Base-by-base conservation (phyloP, 176 grass and related monocot genomes). In the Tuctoria greenei region DNA sequence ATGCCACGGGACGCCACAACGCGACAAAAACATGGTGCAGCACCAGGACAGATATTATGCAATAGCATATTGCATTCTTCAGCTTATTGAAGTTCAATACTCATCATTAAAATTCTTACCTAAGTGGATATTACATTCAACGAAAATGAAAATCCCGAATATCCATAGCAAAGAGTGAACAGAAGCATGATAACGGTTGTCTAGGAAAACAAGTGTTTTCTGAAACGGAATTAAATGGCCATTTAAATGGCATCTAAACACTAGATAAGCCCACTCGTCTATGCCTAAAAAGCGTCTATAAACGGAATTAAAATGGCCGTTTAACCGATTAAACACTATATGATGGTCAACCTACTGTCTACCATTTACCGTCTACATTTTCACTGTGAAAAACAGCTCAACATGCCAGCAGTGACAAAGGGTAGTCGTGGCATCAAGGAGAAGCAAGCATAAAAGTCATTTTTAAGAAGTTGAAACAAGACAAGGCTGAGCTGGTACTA, bases 401-500 rank as follows among this genome's bases (percentile, higher is more conserved):
- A 40, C 23, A 61, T 41, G 44, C 18, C 43, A 43, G 2, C 28
- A 34, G 10, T 52, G 24, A 42, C 15, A 72, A 4, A 38, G 0
- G 49, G 37, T 54, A 52, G 23, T n/a, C 42, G 56, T 45, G 20
- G 25, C 10, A 65, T 66, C 62, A 71, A 40, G 4, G 59, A 78
- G 36, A 42, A 78, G n/a, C 9, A 57, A 42, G 42, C 18, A 77
- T 25, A 69, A 24, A 15, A 34, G 10, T 61, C 12, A 14, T 63
- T 69, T 62, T 8, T 70, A 64, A 43, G 9, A 72, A 78, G 13
- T 15, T 7, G 5, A 46, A 68, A 44, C 26, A 77, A 61, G 44
- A 56, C 82, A 77, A 82, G 9, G 10, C n/a, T 45, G 18, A 77
- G 10, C 25, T 36, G 82, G 23, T 67, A 63, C 34, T 73, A 67